These are phyloP conservation scores for Aspergillus sp. DNA, from an alignment of 2,329 filamentous ascomycete species.

Conservation along the genomic window DNA sequence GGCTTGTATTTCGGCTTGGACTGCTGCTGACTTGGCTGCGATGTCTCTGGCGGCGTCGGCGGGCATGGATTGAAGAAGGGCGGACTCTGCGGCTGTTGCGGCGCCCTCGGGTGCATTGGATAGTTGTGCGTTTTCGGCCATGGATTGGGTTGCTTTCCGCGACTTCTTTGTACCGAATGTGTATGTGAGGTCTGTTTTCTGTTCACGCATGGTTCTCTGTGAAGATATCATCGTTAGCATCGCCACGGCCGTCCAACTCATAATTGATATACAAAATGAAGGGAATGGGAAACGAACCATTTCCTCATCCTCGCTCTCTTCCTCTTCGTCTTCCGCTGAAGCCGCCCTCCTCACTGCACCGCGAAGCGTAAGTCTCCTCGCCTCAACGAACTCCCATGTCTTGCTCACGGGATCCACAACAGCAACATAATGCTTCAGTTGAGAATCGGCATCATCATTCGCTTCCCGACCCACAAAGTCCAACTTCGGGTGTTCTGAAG, in stretches of 20 bases:
- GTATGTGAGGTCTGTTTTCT: conserved; percentile 46
- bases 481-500: conserved; percentile 59
- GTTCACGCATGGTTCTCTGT: conserved; percentile 39
- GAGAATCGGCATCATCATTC: conserved; percentile 51
- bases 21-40: conserved; percentile 31
- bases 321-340: conserved; percentile 26
- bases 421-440: conserved; percentile 61
- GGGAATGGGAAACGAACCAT: conserved; percentile 22
- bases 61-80: conserved; percentile 45
- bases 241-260: too few species aligned
- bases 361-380: conserved; percentile 56
- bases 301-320: conserved; percentile 29
- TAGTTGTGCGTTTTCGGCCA: conserved; percentile 49
- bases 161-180: conserved; percentile 53
- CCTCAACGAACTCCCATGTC: conserved; percentile 55
- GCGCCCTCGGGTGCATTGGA: conserved; percentile 38
- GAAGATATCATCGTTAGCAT: background rate
- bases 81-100: conserved; percentile 41
- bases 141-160: conserved; percentile 48
- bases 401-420: conserved; percentile 57
- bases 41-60: conserved; percentile 31
- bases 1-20: conserved; percentile 45
- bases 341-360: conserved; percentile 41
- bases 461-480: conserved; percentile 57
- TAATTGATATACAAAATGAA: background rate